Conservation (phyloP, 371 early-diverging fungal genomes). For the Phascolomyces articulosus region DNA sequence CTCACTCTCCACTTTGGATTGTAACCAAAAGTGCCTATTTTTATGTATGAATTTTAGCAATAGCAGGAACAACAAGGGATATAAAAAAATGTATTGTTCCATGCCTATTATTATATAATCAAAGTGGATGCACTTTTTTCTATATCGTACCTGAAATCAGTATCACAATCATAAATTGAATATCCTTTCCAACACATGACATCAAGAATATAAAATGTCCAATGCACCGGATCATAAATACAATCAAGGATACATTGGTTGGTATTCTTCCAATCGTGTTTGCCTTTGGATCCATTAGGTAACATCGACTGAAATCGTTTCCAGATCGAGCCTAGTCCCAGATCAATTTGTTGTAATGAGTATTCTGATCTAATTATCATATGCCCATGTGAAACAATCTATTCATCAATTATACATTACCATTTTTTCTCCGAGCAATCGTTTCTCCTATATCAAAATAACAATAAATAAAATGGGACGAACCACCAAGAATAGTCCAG, state of each 20-base stretch:
- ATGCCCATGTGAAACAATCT: neutral
- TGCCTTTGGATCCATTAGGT: slow-evolving; percentile 56
- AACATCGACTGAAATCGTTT: slow-evolving; percentile 57
- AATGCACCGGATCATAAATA: slow-evolving; percentile 56
- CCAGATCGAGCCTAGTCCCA: slow-evolving; percentile 29
- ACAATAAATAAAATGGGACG: neutral
- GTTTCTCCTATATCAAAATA: neutral
- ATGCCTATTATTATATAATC: no score
- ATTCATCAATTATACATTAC: neutral
- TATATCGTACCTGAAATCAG: slow-evolving; percentile 60
- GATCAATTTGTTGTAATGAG: neutral
- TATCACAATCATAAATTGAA: slow-evolving; percentile 66
- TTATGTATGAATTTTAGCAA: neutral
- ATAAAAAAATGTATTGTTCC: no score
- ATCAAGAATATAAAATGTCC: slow-evolving; percentile 66
- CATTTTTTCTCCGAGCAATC: neutral
- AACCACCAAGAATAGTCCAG: neutral
- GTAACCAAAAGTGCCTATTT: slow-evolving; percentile 60
- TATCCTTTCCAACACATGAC: slow-evolving; percentile 71
- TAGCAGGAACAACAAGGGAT: neutral
- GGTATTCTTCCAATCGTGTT: neutral
- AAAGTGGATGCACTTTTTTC: no score
- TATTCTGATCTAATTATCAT: no score
- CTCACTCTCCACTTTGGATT: slow-evolving; percentile 53
- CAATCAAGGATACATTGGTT: slow-evolving; percentile 68